A percentile compares a stretch with the other conserved stretches of the same genome.
phyloP scores from a whole-genome alignment of 768 basidiomycete species.

The Pulveroboletus sp. region DNA sequence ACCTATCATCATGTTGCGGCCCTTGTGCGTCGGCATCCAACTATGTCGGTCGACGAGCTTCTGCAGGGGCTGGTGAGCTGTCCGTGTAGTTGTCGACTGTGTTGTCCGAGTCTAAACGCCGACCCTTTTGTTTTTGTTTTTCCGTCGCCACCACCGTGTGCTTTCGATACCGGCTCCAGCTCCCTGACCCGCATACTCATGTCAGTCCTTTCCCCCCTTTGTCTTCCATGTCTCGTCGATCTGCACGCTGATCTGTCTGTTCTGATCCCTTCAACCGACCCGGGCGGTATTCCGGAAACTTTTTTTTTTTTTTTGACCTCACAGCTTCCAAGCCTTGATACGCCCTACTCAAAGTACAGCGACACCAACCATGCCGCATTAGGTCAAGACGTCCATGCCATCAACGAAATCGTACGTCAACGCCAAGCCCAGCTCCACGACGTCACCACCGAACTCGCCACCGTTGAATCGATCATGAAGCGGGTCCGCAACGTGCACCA shows the following conservation, averaged over 20 bases:
- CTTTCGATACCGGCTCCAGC: not conserved
- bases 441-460: slow-evolving; percentile 9
- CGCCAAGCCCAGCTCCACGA: slow-evolving; percentile 14
- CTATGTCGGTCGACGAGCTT: slow-evolving; percentile 11
- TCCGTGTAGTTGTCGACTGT: too few relatives aligned
- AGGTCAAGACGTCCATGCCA: slow-evolving; percentile 5
- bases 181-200: slow-evolving; percentile 11
- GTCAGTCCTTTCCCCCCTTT: slow-evolving; percentile 1
- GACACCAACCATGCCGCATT: slow-evolving; percentile 15
- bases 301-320: too few relatives aligned
- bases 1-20: not conserved
- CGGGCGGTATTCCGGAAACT: not conserved
- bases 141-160: not conserved
- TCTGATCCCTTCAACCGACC: not conserved
- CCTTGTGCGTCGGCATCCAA: slow-evolving; percentile 3
- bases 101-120: not conserved
- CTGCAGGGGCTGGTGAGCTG: slow-evolving; percentile 9
- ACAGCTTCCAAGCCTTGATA: slow-evolving; percentile 15
- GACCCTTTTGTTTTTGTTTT: not conserved
- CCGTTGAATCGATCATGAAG: slow-evolving; percentile 12
- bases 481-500: slow-evolving; percentile 3
- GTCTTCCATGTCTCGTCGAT: not conserved
- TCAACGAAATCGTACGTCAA: slow-evolving; percentile 14
- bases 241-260: not conserved
- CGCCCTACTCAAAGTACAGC: slow-evolving; percentile 13